A percentile compares a stretch with the other conserved stretches of the same genome.
phyloP scores from a whole-genome alignment of 805 yeast genomes.

The Yarrowia sp. region DNA sequence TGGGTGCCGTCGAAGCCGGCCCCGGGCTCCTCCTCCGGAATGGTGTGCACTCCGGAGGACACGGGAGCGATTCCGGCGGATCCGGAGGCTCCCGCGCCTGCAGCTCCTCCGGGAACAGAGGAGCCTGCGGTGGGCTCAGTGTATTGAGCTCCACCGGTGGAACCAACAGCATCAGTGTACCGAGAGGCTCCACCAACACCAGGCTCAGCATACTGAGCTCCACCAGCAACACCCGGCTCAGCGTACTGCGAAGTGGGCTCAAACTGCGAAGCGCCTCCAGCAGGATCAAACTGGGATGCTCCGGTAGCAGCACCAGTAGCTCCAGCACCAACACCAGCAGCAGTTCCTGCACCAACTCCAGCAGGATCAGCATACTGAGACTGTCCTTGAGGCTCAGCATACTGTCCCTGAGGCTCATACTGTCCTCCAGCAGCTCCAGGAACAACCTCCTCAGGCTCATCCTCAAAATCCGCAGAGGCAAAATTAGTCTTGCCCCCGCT shows the following conservation, averaged over 20 bases:
- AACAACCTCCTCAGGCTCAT: neutral
- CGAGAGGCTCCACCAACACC: neutral
- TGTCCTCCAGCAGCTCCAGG: constrained; percentile 7
- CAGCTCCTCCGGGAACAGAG: neutral
- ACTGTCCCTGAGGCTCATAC: no score
- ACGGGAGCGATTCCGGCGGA: neutral
- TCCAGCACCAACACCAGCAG: constrained; percentile 25
- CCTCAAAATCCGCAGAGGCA: constrained; percentile 12
- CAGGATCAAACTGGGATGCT: neutral
- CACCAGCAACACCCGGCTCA: neutral
- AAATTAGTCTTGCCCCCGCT: constrained; percentile 27
- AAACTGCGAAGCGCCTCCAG: neutral
- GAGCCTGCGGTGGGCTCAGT: no score
- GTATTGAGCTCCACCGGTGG: no score
- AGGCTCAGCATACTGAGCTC: neutral
- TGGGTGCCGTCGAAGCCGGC: constrained; percentile 22
- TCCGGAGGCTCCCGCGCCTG: neutral
- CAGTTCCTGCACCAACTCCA: constrained; percentile 26
- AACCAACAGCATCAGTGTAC: neutral
- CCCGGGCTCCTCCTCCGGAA: constrained; percentile 19
- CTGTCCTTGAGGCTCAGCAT: no score
- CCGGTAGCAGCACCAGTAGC: constrained; percentile 23
- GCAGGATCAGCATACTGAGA: no score
- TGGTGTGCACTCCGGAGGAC: constrained; percentile 12
- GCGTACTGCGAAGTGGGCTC: neutral